These are phyloP conservation scores for Tetrahymena thermophila DNA, from an alignment of 73 alveolate species.

Conservation along the genomic window DNA sequence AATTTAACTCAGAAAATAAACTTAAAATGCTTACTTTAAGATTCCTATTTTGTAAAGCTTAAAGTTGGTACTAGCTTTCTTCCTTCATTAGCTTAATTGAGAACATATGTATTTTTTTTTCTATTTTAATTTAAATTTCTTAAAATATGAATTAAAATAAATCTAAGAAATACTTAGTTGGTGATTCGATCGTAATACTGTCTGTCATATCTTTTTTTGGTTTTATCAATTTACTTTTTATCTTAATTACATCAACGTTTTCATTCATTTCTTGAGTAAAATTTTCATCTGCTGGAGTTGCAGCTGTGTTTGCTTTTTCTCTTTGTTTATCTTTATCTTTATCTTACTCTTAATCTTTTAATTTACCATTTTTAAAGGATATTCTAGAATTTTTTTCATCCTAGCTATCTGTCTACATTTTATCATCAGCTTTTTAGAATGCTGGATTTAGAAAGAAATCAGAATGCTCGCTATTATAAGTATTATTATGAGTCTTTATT, in stretches of 20 bases:
- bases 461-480: background rate
- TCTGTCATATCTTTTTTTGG: background rate
- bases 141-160: background rate
- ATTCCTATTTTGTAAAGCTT: background rate
- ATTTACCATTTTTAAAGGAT: background rate
- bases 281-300: background rate
- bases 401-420: background rate
- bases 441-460: background rate
- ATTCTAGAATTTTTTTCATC: background rate
- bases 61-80: background rate
- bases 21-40: background rate
- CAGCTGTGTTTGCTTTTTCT: background rate
- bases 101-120: background rate
- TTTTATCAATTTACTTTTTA: background rate
- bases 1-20: no score
- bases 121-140: background rate
- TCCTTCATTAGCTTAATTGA: background rate
- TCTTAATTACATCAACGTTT: background rate
- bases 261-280: background rate
- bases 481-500: background rate
- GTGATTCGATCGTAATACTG: background rate
- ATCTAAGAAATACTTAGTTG: background rate
- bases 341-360: background rate
- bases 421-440: background rate
- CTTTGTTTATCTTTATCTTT: background rate